These are phyloP conservation scores for Xylaria grammica DNA, from an alignment of 495 filamentous ascomycete species.

Conservation along the genomic window DNA sequence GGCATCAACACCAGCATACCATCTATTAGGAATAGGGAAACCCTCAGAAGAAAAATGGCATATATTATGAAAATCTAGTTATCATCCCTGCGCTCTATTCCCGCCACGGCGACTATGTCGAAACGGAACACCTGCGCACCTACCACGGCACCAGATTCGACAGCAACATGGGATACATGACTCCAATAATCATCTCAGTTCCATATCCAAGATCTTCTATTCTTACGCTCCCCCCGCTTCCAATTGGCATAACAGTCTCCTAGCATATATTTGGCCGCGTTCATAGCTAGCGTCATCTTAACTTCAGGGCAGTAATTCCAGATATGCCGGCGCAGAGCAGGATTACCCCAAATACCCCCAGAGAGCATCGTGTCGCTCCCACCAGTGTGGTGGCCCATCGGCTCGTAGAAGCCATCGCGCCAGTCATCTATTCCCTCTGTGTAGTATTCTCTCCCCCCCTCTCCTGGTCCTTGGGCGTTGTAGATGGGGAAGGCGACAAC, in stretches of 20 bases:
- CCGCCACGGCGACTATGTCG: neutral
- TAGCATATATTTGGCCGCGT: slow-evolving; percentile 47
- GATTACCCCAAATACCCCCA: slow-evolving; percentile 47
- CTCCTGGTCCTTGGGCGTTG: slow-evolving; percentile 20
- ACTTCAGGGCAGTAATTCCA: slow-evolving; percentile 60
- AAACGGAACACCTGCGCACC: neutral
- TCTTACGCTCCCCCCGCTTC: slow-evolving; percentile 38
- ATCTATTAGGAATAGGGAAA: slow-evolving; percentile 1
- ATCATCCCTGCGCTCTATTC: neutral
- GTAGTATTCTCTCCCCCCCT: slow-evolving; percentile 35
- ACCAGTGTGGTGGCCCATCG: slow-evolving; percentile 61
- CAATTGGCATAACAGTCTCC: slow-evolving; percentile 44
- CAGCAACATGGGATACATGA: slow-evolving; percentile 47
- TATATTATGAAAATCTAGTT: slow-evolving; percentile 5
- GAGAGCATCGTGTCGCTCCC: slow-evolving; percentile 46
- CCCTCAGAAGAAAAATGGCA: neutral
- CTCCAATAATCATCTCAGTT: slow-evolving; percentile 47
- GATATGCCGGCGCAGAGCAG: slow-evolving; percentile 47
- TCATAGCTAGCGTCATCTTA: slow-evolving; percentile 58
- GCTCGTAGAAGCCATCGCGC: slow-evolving; percentile 53
- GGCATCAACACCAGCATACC: slow-evolving; percentile 4
- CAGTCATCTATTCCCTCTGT: slow-evolving; percentile 47
- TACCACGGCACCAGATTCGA: slow-evolving; percentile 43
- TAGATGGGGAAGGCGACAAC: slow-evolving; percentile 4
- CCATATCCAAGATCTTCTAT: slow-evolving; percentile 27